Conservation (phyloP, 768 basidiomycete genomes). For the Tephrocybe sp. region DNA sequence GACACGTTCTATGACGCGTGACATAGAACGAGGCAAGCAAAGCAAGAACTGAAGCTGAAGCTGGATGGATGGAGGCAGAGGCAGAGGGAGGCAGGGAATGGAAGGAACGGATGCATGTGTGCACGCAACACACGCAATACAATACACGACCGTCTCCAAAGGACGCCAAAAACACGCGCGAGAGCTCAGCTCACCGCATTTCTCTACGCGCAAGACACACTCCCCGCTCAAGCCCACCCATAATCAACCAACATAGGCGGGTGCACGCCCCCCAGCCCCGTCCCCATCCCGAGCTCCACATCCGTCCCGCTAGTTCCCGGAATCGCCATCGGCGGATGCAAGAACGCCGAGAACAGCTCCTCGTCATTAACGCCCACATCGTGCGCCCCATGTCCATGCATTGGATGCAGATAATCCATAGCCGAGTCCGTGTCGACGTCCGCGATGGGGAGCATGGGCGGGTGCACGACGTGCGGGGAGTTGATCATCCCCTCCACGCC, state of each 20-base stretch:
- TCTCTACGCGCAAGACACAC: slow-evolving; percentile 13
- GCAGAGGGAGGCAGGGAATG: too few species aligned
- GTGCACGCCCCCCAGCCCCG: slow-evolving; percentile 14
- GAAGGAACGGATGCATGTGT: too few species aligned
- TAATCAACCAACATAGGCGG: slow-evolving; percentile 24
- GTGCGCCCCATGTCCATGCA: slow-evolving; percentile 34
- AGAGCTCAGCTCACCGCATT: too few species aligned
- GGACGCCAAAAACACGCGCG: too few species aligned
- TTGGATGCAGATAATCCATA: slow-evolving; percentile 71
- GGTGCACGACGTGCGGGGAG: slow-evolving; percentile 60
- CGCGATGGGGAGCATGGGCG: slow-evolving; percentile 66
- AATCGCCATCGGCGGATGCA: slow-evolving; percentile 44
- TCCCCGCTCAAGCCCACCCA: slow-evolving; percentile 19
- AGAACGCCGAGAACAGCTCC: slow-evolving; percentile 51
- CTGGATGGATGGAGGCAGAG: background rate
- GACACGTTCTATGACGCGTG: background rate
- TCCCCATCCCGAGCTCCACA: slow-evolving; percentile 24
- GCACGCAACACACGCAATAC: too few species aligned
- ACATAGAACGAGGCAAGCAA: background rate
- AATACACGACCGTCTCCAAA: too few species aligned
- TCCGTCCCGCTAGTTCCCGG: slow-evolving; percentile 19
- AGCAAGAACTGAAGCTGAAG: background rate
- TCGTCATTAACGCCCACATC: slow-evolving; percentile 38
- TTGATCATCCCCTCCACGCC: too few species aligned
- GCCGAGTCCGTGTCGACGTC: slow-evolving; percentile 56